Evolutionary conservation across 192 early-diverging fungal species (phyloP), one percentile per base, ranked within the genome.

Genomic region (Dissophora globulifera): DNA sequence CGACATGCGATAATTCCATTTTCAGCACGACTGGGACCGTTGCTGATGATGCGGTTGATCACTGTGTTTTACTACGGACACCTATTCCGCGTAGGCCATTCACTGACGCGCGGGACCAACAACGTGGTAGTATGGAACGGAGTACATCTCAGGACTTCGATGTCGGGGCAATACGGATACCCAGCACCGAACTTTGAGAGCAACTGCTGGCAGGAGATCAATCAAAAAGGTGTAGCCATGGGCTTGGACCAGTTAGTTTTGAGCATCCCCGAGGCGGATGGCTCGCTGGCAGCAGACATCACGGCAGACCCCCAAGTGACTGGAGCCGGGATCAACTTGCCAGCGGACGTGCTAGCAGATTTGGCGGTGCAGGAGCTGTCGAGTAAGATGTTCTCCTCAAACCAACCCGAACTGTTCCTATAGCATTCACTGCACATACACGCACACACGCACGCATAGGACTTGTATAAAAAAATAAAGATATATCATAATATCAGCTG

Each of bases 121-220:
- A 70, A 81, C 46, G 62, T 70, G 15, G 69, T 70, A 9, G 45
- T 58, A 6, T 81, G 79, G 79, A 81, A 81, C 29, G 79, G 79
- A 0, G 62, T 81, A 11, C 79, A 81, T 62, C 33, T 78, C 13
- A 54, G 74, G 8, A 81, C 79, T 0, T 12, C 40, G 2, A 60
- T 78, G 50, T 62, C 58, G 48, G 79, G 79, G 6, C 32, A 29
- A 2, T 71, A 53, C 59, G 79, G 79, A n/a, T 81, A 67, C 38
- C 79, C 79, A 4, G 79, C 72, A 12, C 57, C 67, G 4, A 53
- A 64, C 8, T 81, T 61, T 53, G 79, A 81, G 33, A 41, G 4
- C 10, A 60, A 52, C 27, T 76, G 72, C 13, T 76, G 72, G 72
- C n/a, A 62, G 3, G 72, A 76, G 52, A 67, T 76, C 26, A 62